Evolutionary conservation across 257 asterid species (phyloP).

Genomic region (Solanum bulbocastanum): DNA sequence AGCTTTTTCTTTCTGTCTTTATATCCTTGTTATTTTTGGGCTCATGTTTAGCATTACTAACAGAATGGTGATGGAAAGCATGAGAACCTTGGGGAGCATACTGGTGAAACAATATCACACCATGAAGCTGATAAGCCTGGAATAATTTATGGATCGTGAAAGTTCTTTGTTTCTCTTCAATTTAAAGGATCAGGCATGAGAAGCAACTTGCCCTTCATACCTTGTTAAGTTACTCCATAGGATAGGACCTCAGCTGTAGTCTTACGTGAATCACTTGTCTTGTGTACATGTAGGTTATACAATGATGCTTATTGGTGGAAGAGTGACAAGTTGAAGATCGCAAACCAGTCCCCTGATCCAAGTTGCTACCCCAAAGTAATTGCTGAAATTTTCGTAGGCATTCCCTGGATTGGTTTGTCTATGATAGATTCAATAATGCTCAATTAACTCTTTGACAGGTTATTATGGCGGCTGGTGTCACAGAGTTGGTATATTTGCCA

Average conservation of each 20-base stretch:
- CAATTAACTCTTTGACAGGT: conserved; percentile 43
- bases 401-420: background rate
- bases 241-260: background rate
- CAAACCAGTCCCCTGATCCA: conserved; percentile 90
- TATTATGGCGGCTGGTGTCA: conserved; percentile 86
- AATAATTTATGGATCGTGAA: conserved; percentile 69
- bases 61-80: conserved; percentile 67
- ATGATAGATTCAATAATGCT: background rate
- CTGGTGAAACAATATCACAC: conserved; percentile 65
- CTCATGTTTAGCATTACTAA: conserved; percentile 1
- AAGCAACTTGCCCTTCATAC: background rate
- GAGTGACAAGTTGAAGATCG: conserved; percentile 88
- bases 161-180: conserved; percentile 58
- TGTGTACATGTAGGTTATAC: conserved; percentile 62
- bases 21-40: background rate
- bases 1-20: background rate
- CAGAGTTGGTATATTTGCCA: conserved; percentile 86
- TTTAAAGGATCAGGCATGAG: conserved; percentile 48
- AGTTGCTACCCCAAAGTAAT: conserved; percentile 90
- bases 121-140: conserved; percentile 80
- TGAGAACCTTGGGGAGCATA: conserved; percentile 64
- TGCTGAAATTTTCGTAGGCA: background rate
- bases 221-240: background rate
- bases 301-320: conserved; percentile 84
- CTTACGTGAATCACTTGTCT: background rate